Conservation (phyloP, 176 grass and related monocot genomes). For the Tillandsia fasciculata region DNA sequence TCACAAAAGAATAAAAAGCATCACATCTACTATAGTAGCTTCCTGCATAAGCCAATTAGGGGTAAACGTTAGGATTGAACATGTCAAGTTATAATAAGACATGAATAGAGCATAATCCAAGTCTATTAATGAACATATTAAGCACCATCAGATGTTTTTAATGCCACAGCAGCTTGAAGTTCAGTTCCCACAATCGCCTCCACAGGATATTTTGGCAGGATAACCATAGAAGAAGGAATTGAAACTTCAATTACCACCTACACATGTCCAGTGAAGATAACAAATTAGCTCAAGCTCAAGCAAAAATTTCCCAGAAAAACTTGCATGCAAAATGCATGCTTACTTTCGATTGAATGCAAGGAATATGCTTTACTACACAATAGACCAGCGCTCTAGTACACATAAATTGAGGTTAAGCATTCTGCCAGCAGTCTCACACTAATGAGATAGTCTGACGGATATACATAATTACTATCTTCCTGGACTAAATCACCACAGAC, state of each 20-base stretch:
- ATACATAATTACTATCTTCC: no score
- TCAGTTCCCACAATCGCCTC: slow-evolving; percentile 75
- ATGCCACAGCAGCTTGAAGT: slow-evolving; percentile 58
- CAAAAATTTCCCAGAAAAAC: neutral
- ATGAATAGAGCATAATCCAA: neutral
- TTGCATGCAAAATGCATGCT: no score
- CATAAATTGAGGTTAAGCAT: no score
- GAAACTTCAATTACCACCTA: slow-evolving; percentile 78
- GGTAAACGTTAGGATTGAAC: slow-evolving; percentile 16
- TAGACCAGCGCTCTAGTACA: no score
- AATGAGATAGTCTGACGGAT: no score
- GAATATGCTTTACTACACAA: no score
- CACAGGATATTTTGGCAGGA: slow-evolving; percentile 76
- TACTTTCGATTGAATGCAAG: no score
- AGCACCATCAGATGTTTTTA: slow-evolving; percentile 68
- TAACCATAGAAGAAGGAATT: slow-evolving; percentile 47
- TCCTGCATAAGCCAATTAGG: slow-evolving; percentile 46
- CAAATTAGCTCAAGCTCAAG: neutral
- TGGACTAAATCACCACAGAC: no score
- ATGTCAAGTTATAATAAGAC: neutral
- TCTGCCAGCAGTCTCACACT: no score
- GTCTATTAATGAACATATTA: slow-evolving; percentile 14
- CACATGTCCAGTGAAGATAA: slow-evolving; percentile 14
- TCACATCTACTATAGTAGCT: slow-evolving; percentile 50
- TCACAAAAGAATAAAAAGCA: slow-evolving; percentile 62